phyloP scores from a whole-genome alignment of 2,329 filamentous ascomycete genomes.

The Pseudogymnoascus sp. region DNA sequence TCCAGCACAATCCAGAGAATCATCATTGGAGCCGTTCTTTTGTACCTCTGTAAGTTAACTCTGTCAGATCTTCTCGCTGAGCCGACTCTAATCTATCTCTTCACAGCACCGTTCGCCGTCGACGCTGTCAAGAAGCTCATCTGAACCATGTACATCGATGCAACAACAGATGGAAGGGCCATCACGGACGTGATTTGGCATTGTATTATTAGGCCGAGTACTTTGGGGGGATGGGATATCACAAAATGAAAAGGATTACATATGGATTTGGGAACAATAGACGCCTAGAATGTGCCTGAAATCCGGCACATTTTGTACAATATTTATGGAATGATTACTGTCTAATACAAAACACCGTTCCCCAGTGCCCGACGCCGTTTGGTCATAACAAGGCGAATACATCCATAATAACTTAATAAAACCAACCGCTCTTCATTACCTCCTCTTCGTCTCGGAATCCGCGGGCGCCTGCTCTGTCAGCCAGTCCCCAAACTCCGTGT shows the following conservation, averaged over 20 bases:
- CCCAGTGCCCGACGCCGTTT: conserved; percentile 3
- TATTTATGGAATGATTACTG: conserved; percentile 9
- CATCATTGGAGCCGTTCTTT: conserved; percentile 55
- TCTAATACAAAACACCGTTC: conserved; percentile 6
- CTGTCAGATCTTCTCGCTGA: conserved; percentile 6
- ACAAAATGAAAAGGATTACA: conserved; percentile 3
- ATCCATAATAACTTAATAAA: not conserved
- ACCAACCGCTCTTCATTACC: not conserved
- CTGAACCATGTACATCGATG: conserved; percentile 24
- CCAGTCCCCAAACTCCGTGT: conserved; percentile 48
- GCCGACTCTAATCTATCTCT: conserved; percentile 10
- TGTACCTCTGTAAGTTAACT: conserved; percentile 68
- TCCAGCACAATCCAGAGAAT: conserved; percentile 61
- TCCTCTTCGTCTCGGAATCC: conserved; percentile 3
- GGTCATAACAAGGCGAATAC: not conserved
- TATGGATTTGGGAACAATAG: conserved; percentile 1
- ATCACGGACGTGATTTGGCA: conserved; percentile 8
- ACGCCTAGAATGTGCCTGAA: not conserved
- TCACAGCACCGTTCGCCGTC: conserved; percentile 47
- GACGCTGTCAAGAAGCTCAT: conserved; percentile 47
- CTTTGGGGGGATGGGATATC: not conserved
- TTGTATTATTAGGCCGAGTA: conserved; percentile 7
- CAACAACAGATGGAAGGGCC: not conserved
- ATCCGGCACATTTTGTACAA: conserved; percentile 9
- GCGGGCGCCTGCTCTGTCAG: conserved; percentile 33